Base-by-base conservation (phyloP, 2,329 filamentous ascomycete species). In the Fusarium denticulatum region DNA sequence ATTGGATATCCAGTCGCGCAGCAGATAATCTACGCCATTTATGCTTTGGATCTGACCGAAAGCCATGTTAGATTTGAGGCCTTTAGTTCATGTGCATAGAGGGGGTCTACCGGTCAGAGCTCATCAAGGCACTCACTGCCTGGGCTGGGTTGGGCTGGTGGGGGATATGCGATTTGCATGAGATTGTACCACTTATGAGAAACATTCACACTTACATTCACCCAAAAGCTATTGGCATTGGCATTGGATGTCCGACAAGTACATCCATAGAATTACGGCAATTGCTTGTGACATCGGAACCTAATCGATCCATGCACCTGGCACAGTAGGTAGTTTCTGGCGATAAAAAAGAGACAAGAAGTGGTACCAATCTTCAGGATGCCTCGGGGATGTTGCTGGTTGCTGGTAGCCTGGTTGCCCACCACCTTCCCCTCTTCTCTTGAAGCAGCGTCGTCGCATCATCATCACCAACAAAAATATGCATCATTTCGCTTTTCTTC, bases 381-480 rank as follows among this genome's bases (percentile, higher is more conserved):
- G 45, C 62, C 52, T 65, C 26, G 34, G 40, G 62, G 24, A 50
- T 34, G 50, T 28, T 36, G 30, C 49, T 10, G 20, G 18, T 28
- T 46, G 18, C 63, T 32, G 13, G 32, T 15, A 14, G 32, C 32
- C n/a, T 14, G 28, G 13, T 22, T 46, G 26, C 26, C 63, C 49
- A 53, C 28, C 59, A 55, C 36, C 46, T 30, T 43, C 53, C 56
- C 40, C 36, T 67, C 32, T 59, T 47, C 34, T 43, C 40, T 52
- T 30, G 22, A 53, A 60, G 46, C 43, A 40, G 64, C 26, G 55
- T 72, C 56, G 58, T 69, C 64, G 59, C 52, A 55, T 47, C 59
- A 73, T 69, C 59, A 73, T 72, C 65, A 62, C 45, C 49, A 72
- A 45, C 69, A 60, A 37, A 26, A 60, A 45, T 39, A 34, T 52